Evolutionary conservation across 148 eudicot genomes (phyloP).

Genomic region (Rhododendron ovatum): DNA sequence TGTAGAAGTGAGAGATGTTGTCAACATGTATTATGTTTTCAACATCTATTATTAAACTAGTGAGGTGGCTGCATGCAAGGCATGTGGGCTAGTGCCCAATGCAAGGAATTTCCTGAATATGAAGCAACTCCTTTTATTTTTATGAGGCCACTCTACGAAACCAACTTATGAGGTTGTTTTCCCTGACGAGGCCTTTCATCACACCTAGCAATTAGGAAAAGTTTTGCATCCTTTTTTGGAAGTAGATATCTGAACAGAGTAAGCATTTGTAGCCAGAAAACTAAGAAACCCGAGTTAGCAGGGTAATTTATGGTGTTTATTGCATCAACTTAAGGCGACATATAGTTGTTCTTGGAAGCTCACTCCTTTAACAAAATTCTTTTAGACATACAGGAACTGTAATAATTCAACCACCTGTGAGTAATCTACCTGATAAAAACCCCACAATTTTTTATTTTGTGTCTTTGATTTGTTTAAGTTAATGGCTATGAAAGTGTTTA

Average conservation of each 20-base stretch:
- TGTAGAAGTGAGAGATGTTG: background rate
- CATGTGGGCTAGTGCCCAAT: background rate
- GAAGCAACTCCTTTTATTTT: background rate
- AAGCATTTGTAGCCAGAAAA: background rate
- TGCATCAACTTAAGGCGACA: background rate
- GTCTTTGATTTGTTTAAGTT: background rate
- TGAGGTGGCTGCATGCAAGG: background rate
- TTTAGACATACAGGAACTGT: background rate
- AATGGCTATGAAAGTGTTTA: background rate
- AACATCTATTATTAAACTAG: background rate
- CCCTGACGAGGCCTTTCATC: background rate
- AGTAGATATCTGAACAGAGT: background rate
- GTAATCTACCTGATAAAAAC: background rate
- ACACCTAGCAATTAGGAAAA: background rate
- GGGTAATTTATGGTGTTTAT: background rate
- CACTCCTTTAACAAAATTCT: background rate
- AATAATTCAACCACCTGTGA: background rate
- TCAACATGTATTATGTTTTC: background rate
- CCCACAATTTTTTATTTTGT: background rate
- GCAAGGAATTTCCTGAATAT: background rate
- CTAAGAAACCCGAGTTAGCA: background rate
- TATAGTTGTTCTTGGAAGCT: background rate
- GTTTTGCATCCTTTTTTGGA: background rate
- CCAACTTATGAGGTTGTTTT: background rate
- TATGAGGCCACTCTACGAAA: background rate